A percentile compares a stretch with the other conserved stretches of the same genome.
Evolutionary conservation across 2,329 filamentous ascomycete genomes (phyloP).

Genomic region (Ophiognomonia clavigignenti-juglandacearum): DNA sequence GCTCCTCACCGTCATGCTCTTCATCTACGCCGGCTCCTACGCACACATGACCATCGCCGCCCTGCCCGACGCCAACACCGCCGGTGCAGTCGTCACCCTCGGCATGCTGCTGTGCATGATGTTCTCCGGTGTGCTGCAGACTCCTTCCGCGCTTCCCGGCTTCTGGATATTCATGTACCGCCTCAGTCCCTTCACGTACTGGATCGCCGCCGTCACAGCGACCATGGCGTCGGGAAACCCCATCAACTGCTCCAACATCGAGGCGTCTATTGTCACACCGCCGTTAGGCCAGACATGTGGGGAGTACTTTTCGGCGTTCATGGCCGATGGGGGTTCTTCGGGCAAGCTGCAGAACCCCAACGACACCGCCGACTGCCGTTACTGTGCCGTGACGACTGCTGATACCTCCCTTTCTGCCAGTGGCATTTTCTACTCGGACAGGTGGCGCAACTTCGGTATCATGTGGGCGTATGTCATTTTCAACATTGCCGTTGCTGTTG

Average conservation of each 20-base stretch:
- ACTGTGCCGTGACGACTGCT: slow-evolving; percentile 61
- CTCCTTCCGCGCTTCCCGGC: slow-evolving; percentile 52
- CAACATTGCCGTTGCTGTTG: slow-evolving; percentile 54
- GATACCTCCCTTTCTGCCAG: slow-evolving; percentile 51
- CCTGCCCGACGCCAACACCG: slow-evolving; percentile 64
- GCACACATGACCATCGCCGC: slow-evolving; percentile 69
- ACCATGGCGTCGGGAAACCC: slow-evolving; percentile 55
- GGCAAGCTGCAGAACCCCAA: slow-evolving; percentile 61
- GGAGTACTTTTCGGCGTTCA: slow-evolving; percentile 56
- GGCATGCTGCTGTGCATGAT: slow-evolving; percentile 54
- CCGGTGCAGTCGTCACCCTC: slow-evolving; percentile 57
- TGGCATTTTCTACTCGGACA: slow-evolving; percentile 44
- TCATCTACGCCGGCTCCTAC: slow-evolving; percentile 69
- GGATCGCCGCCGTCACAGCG: slow-evolving; percentile 62
- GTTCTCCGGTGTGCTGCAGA: slow-evolving; percentile 62
- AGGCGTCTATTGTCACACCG: slow-evolving; percentile 61
- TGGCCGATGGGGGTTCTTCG: slow-evolving; percentile 31
- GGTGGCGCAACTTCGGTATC: slow-evolving; percentile 68
- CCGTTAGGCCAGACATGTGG: slow-evolving; percentile 59
- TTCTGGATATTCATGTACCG: slow-evolving; percentile 81
- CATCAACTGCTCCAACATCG: slow-evolving; percentile 47
- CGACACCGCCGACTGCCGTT: slow-evolving; percentile 54
- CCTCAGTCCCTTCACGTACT: slow-evolving; percentile 63
- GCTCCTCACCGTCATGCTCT: slow-evolving; percentile 59
- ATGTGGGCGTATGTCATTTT: slow-evolving; percentile 63